Percentiles rank a stretch among this genome's conserved stretches.
These are phyloP conservation scores for Aspergillus mulundensis DNA, from an alignment of 495 filamentous ascomycete species.

Conservation along the genomic window DNA sequence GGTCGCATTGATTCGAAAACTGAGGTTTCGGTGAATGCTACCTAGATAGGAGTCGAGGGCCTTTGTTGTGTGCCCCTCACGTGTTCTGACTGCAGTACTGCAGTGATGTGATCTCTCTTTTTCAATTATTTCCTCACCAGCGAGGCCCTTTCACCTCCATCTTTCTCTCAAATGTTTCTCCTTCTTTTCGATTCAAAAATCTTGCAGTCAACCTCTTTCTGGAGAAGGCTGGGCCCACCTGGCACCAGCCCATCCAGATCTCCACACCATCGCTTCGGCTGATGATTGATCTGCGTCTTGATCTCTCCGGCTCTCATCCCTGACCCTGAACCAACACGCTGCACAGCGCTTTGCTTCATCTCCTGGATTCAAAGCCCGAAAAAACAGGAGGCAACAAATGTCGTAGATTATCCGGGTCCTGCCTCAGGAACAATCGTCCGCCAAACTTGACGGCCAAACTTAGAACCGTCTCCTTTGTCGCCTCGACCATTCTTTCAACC, in stretches of 20 bases:
- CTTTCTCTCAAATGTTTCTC: background rate
- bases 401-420: background rate
- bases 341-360: background rate
- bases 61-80: background rate
- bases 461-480: background rate
- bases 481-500: background rate
- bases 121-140: background rate
- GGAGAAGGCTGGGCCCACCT: constrained; percentile 3
- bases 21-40: no score
- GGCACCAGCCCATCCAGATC: background rate
- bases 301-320: background rate
- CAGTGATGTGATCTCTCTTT: background rate
- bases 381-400: background rate
- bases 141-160: background rate
- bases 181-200: background rate
- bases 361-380: background rate
- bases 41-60: background rate
- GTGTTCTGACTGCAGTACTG: background rate
- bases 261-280: background rate
- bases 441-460: background rate
- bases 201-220: background rate
- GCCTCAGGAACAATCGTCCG: background rate
- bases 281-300: background rate
- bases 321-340: no score
- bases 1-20: no score